A percentile compares a stretch with the other conserved stretches of the same genome.
These are phyloP conservation scores for Wallacemonas sp. DNA, from an alignment of 208 protist species.

Conservation along the genomic window DNA sequence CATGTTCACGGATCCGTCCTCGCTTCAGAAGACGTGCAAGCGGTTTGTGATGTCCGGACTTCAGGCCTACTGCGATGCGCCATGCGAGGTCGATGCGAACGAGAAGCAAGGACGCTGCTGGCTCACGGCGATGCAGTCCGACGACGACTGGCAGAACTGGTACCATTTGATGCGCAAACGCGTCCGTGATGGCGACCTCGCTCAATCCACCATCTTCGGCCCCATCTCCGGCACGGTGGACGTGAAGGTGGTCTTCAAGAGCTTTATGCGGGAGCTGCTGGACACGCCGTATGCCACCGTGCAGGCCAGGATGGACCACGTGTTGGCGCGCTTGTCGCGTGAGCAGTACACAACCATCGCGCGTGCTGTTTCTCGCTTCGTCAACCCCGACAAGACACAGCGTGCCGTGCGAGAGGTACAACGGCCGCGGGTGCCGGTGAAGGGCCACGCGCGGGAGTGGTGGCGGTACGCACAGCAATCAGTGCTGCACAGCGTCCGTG, in stretches of 20 bases:
- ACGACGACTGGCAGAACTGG: slow-evolving; percentile 60
- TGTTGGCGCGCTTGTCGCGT: slow-evolving; percentile 70
- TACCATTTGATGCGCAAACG: slow-evolving; percentile 73
- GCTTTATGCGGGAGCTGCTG: slow-evolving; percentile 52
- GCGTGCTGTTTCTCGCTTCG: slow-evolving; percentile 48
- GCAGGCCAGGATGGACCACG: slow-evolving; percentile 47
- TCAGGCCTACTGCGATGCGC: slow-evolving; percentile 88
- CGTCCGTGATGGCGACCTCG: slow-evolving; percentile 53
- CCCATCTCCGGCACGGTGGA: slow-evolving; percentile 72
- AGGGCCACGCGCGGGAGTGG: slow-evolving; percentile 59
- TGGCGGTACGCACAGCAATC: slow-evolving; percentile 72
- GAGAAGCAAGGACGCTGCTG: slow-evolving; percentile 27
- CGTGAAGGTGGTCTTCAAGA: slow-evolving; percentile 68
- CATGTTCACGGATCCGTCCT: slow-evolving; percentile 72
- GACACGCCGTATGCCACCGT: slow-evolving; percentile 67
- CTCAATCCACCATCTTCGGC: slow-evolving; percentile 73
- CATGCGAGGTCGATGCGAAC: slow-evolving; percentile 27
- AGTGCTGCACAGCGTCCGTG: slow-evolving; percentile 38
- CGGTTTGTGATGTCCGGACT: slow-evolving; percentile 69
- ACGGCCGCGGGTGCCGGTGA: slow-evolving; percentile 53
- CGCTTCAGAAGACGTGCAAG: slow-evolving; percentile 63
- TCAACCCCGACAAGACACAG: slow-evolving; percentile 38
- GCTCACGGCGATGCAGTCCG: slow-evolving; percentile 34
- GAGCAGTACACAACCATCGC: slow-evolving; percentile 79
- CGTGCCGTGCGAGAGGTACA: slow-evolving; percentile 20